Base-by-base conservation (phyloP, 805 yeast genomes). In the Clavispora santaluciae region DNA sequence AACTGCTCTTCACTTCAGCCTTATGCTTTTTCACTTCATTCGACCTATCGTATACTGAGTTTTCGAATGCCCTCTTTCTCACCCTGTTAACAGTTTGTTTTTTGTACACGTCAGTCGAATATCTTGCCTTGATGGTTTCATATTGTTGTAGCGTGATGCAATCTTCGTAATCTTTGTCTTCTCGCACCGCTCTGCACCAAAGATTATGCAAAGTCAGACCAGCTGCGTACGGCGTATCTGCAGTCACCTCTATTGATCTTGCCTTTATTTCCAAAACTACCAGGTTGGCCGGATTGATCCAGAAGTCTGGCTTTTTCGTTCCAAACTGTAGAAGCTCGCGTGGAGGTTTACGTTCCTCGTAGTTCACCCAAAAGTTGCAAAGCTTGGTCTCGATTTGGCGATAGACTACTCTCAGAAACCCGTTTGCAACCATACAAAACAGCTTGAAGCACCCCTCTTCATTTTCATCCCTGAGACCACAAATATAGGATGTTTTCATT, bases 231-330 rank as follows among this genome's bases (percentile, higher is more conserved):
- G 70, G 68, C 10, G 55, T 59, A 13, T 61, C 66, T 2, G 60
- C 56, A 0, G 74, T 60, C 10, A 64, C 66, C 44, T 79, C 81
- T 5, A 88, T 68, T 3, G 89, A 79, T 33, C 95, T 68, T 0
- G 95, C 95, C 55, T 85, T 88, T 13, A 90, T 78, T 56, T 89
- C 95, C 6, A 91, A 53, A 0, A 91, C 91, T 3, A 90, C 55
- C 1, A 95, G 84, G 22, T 85, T 78, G 28, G 70, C 64, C 0
- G 97, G 97, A 43, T 79, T 66, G 21, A 91, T 84, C 95, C 96
- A 90, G 43, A 72, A 74, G 23, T 72, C 77, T 0, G 96, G 95
- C 11, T 64, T 59, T 38, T 73, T 69, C 5, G 72, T 64, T 1
- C 88, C 90, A 63, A 83, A 84, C 41, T 66, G 64, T 2, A 81